Conservation (phyloP, 306 rosid genomes). For the Gleditsia sinensis region DNA sequence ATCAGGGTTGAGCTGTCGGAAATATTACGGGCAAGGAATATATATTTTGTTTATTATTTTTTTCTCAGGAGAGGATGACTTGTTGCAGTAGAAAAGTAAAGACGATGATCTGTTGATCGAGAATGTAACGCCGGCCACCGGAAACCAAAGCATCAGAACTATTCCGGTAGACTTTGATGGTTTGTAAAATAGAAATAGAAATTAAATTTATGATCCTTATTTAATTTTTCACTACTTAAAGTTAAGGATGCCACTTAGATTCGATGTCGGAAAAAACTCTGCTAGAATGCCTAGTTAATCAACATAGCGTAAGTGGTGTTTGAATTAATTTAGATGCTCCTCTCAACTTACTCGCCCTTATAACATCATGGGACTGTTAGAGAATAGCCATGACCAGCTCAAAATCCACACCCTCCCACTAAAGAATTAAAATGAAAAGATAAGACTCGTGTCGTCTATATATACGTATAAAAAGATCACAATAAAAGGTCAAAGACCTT, state of each 20-base stretch:
- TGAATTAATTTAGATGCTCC: too few species aligned
- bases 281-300: too few species aligned
- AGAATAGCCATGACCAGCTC: too few species aligned
- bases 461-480: too few species aligned
- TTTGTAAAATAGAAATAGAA: not conserved
- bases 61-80: not conserved
- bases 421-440: not conserved
- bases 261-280: too few species aligned
- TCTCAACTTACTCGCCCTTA: too few species aligned
- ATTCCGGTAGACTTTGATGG: not conserved
- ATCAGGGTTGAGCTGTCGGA: not conserved
- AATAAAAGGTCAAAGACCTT: not conserved
- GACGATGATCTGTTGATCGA: too few species aligned
- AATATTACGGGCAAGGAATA: not conserved
- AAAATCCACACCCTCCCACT: too few species aligned
- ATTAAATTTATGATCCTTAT: too few species aligned
- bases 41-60: not conserved
- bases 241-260: not conserved
- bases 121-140: not conserved
- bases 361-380: not conserved
- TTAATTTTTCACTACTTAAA: not conserved
- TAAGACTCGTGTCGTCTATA: not conserved
- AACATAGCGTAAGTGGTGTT: too few species aligned
- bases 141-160: not conserved
- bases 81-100: too few species aligned